These are phyloP conservation scores for Yamadazyma sp. DNA, from an alignment of 1,139 yeast species.

Conservation along the genomic window DNA sequence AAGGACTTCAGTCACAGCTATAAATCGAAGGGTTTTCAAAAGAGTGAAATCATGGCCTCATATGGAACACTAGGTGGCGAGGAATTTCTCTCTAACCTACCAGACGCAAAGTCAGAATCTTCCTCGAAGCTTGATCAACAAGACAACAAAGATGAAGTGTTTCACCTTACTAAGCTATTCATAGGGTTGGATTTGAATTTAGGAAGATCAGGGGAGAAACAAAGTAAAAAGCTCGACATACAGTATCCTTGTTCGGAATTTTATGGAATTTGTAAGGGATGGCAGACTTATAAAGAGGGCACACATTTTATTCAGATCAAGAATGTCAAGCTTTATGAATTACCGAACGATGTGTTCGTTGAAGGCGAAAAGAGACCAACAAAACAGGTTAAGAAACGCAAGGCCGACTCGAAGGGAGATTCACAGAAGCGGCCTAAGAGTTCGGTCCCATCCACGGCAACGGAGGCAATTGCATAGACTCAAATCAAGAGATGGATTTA, in stretches of 20 bases:
- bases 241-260: slow-evolving; percentile 92
- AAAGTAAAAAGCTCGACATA: slow-evolving; percentile 75
- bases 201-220: too few relatives aligned
- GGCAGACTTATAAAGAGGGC: slow-evolving; percentile 64
- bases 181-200: slow-evolving; percentile 74
- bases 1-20: slow-evolving; percentile 67
- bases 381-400: slow-evolving; percentile 42
- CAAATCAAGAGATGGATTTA: not conserved
- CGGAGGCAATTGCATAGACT: slow-evolving; percentile 25
- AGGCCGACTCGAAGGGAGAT: slow-evolving; percentile 12
- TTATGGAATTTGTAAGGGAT: slow-evolving; percentile 72
- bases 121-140: too few relatives aligned
- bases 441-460: too few relatives aligned
- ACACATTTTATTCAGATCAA: slow-evolving; percentile 65
- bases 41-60: slow-evolving; percentile 37
- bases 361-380: slow-evolving; percentile 78
- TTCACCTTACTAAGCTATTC: slow-evolving; percentile 76
- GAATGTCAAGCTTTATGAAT: slow-evolving; percentile 75
- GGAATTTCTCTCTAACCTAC: too few relatives aligned
- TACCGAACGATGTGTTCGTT: slow-evolving; percentile 81
- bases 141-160: slow-evolving; percentile 35
- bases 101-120: too few relatives aligned
- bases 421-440: too few relatives aligned
- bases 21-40: slow-evolving; percentile 18
- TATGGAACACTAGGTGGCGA: slow-evolving; percentile 43